These are phyloP conservation scores for Sporothrix globosa DNA, from an alignment of 2,329 filamentous ascomycete genomes.

Conservation along the genomic window DNA sequence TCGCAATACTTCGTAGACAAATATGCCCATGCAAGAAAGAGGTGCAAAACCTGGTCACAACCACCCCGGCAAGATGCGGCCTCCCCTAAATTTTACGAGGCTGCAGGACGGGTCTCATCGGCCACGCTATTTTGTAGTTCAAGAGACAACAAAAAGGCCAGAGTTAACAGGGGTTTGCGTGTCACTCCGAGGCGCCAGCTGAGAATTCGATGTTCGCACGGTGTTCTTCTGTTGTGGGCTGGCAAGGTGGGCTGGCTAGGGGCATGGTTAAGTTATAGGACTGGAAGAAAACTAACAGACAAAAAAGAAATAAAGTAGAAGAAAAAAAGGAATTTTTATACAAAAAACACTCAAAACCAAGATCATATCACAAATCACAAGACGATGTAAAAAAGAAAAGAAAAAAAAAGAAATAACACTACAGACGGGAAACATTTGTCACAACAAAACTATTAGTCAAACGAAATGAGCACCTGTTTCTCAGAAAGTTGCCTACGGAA, in stretches of 20 bases:
- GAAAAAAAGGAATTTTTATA: background rate
- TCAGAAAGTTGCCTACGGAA: background rate
- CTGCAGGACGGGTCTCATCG: constrained; percentile 1
- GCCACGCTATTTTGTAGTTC: constrained; percentile 11
- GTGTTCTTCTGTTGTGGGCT: too few species aligned
- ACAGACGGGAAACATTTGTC: too few species aligned
- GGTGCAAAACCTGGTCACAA: background rate
- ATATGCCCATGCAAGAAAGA: background rate
- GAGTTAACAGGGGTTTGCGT: background rate
- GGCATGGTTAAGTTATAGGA: too few species aligned
- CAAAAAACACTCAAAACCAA: background rate
- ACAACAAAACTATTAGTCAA: background rate
- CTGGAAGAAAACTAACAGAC: too few species aligned
- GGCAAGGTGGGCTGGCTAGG: background rate
- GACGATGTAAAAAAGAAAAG: background rate
- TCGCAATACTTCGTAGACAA: background rate
- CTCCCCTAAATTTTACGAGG: constrained; percentile 27
- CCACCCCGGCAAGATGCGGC: constrained; percentile 19
- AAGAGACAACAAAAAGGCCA: background rate
- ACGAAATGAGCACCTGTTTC: constrained; percentile 9
- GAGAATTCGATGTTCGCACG: constrained; percentile 14
- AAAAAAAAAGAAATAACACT: constrained; percentile 1
- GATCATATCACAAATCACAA: background rate
- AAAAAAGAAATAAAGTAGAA: background rate
- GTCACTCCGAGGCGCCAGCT: background rate